These are phyloP conservation scores for Aureobasidium sp. DNA, from an alignment of 2,329 filamentous ascomycete genomes.

Conservation along the genomic window DNA sequence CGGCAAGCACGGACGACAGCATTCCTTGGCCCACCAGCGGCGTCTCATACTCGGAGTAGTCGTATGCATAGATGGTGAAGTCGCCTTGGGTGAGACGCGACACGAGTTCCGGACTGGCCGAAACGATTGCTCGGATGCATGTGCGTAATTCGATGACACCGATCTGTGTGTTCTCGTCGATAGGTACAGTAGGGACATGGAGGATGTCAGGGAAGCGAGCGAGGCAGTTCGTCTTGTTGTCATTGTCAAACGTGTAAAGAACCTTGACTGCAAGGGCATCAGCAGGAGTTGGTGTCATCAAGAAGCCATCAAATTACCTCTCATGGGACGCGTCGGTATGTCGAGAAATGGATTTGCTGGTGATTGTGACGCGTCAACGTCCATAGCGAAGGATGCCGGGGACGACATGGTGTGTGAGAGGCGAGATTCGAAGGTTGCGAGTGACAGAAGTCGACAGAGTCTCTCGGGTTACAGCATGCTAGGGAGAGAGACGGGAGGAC, in stretches of 20 bases:
- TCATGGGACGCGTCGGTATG: slow-evolving; percentile 39
- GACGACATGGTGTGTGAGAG: slow-evolving; percentile 16
- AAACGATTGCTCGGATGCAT: slow-evolving; percentile 75
- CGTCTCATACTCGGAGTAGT: slow-evolving; percentile 90
- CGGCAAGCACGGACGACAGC: slow-evolving; percentile 72
- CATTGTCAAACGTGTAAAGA: slow-evolving; percentile 89
- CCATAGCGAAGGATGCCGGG: slow-evolving; percentile 16
- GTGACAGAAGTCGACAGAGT: slow-evolving; percentile 2
- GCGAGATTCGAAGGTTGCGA: neutral
- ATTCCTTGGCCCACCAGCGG: slow-evolving; percentile 93
- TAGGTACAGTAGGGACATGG: slow-evolving; percentile 67
- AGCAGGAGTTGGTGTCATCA: slow-evolving; percentile 2
- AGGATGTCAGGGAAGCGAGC: slow-evolving; percentile 76
- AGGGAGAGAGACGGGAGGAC: neutral
- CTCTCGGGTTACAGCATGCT: slow-evolving; percentile 9
- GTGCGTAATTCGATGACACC: slow-evolving; percentile 81
- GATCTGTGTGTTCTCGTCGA: slow-evolving; percentile 75
- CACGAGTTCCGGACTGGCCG: slow-evolving; percentile 77
- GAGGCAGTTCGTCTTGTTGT: slow-evolving; percentile 81
- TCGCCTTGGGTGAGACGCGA: slow-evolving; percentile 61
- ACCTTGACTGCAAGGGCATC: slow-evolving; percentile 66
- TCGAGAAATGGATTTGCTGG: slow-evolving; percentile 24
- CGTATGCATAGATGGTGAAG: slow-evolving; percentile 94
- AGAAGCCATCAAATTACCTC: slow-evolving; percentile 26
- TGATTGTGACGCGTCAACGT: slow-evolving; percentile 17